phyloP scores from a whole-genome alignment of 805 yeast species.

The Lipomyces yamanashiensis region DNA sequence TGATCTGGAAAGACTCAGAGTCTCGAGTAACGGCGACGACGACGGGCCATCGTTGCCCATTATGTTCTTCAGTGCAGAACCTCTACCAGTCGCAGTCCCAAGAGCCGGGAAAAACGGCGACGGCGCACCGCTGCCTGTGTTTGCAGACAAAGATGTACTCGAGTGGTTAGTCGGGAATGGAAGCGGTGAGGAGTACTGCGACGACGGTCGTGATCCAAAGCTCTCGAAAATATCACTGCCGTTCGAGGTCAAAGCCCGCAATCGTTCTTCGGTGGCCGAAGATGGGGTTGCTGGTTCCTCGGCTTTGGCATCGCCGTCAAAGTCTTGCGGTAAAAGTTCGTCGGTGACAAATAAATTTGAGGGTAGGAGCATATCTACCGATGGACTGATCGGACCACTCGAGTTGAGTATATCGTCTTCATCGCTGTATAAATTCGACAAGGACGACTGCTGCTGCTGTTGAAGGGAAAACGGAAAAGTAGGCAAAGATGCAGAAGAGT shows the following conservation, averaged over 20 bases:
- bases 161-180: slow-evolving; percentile 3
- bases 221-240: background rate
- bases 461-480: slow-evolving; percentile 5
- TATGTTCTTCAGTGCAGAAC: background rate
- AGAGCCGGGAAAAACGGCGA: background rate
- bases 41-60: background rate
- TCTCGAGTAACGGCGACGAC: slow-evolving; percentile 2
- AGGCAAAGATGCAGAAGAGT: slow-evolving; percentile 17
- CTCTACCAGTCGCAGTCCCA: background rate
- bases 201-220: slow-evolving; percentile 1
- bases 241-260: background rate
- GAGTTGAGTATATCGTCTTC: slow-evolving; percentile 26
- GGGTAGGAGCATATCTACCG: slow-evolving; percentile 48
- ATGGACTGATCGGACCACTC: slow-evolving; percentile 45
- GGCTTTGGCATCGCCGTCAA: background rate
- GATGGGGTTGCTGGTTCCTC: background rate
- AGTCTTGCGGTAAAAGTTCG: slow-evolving; percentile 17
- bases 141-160: background rate
- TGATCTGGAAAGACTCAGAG: slow-evolving; percentile 2
- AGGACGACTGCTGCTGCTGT: slow-evolving; percentile 12
- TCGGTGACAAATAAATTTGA: slow-evolving; percentile 43
- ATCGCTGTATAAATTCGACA: slow-evolving; percentile 13
- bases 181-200: slow-evolving; percentile 10
- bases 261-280: background rate
- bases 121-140: background rate